A percentile compares a stretch with the other conserved stretches of the same genome.
phyloP scores from a whole-genome alignment of 768 basidiomycete genomes.

The Tulasnella sp. region DNA sequence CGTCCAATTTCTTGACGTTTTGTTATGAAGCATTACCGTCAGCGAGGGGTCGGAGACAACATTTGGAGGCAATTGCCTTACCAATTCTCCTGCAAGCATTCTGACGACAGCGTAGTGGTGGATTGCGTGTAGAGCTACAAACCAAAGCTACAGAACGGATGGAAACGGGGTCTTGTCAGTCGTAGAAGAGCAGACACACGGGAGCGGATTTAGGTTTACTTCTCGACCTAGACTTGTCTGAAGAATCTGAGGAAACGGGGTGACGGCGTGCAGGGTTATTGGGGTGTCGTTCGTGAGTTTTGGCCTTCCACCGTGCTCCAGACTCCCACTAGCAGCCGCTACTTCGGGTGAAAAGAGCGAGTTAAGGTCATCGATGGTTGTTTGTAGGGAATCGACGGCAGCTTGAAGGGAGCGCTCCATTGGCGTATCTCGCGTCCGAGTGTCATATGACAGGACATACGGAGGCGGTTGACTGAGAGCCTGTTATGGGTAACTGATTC shows the following conservation, averaged over 20 bases:
- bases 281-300: constrained; percentile 44
- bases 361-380: constrained; percentile 48
- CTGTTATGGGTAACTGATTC: constrained; percentile 28
- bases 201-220: constrained; percentile 36
- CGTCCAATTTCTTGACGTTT: constrained; percentile 46
- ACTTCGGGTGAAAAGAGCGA: neutral
- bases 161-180: neutral
- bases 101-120: constrained; percentile 93
- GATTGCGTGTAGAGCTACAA: constrained; percentile 74
- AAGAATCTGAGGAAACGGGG: constrained; percentile 66
- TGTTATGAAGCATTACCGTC: constrained; percentile 17
- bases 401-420: constrained; percentile 65
- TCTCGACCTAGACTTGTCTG: constrained; percentile 78
- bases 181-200: neutral
- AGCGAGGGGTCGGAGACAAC: neutral
- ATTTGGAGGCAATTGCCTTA: constrained; percentile 33
- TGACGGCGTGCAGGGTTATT: constrained; percentile 72
- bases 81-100: constrained; percentile 75
- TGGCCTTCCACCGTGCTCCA: constrained; percentile 36
- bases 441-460: constrained; percentile 60
- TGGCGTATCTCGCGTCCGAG: constrained; percentile 66
- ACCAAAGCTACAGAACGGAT: constrained; percentile 58
- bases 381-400: constrained; percentile 50
- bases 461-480: constrained; percentile 41
- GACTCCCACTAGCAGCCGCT: constrained; percentile 25